Base-by-base conservation (phyloP, 805 yeast genomes). In the Kuraishia hungarica region DNA sequence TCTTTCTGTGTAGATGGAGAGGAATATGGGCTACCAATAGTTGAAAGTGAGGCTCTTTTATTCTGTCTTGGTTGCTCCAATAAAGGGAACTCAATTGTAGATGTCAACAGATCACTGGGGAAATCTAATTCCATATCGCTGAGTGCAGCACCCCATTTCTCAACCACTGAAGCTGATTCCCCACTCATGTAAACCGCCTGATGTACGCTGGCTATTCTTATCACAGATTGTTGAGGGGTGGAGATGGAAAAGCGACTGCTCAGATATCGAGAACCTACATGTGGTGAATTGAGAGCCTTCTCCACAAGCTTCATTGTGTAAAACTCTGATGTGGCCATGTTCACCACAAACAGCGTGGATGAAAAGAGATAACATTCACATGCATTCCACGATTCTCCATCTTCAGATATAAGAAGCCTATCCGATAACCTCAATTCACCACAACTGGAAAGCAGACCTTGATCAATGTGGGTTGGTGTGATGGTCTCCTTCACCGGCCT, bases 401-500 rank as follows among this genome's bases (percentile, higher is more conserved):
- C 48, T 24, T 54, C 48, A 17, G 55, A 51, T 10, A 56, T 51
- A 2, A 29, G 39, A 43, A 59, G 53, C 50, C 60, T 66, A 57
- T 71, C 74, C 23, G 65, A 59, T 3, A 70, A 54, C 53, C 71
- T 55, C 17, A 71, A 57, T 7, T 59, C 55, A n/a, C 73, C 73
- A 51, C 64, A 64, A 0, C 67, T 60, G 19, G 60, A 60, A 2
- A 68, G 22, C 2, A 63, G 49, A 2, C 46, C 19, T 10, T 56
- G 58, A 29, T 57, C 59, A 11, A 49, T 22, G 19, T 11, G 21
- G 35, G 35, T 8, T 8, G 28, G 24, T 3, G 21, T 47, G 3
- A 3, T 5, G 2, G 17, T 13, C 35, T n/a, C 11, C 4, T 35
- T 6, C 17, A 13, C 43, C 11, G 43, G 43, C 3, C 4, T 35